These are phyloP conservation scores for Pistacia atlantica DNA, from an alignment of 345 rosid genomes.

Conservation along the genomic window DNA sequence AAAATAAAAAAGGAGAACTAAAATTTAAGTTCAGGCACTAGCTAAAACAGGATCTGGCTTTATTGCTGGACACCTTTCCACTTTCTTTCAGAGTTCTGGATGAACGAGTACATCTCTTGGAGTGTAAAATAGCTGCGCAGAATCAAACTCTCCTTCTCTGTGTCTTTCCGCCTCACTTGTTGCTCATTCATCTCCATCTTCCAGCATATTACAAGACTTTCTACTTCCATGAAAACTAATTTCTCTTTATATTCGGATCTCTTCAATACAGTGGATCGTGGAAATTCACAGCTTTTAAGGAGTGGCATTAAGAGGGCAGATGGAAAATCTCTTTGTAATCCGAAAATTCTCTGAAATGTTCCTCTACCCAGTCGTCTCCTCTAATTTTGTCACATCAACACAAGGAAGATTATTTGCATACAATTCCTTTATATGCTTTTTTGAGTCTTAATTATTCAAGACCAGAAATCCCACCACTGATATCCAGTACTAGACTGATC, in stretches of 20 bases:
- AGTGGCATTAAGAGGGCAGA: neutral
- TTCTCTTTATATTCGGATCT: too few relatives aligned
- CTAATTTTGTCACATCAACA: constrained; percentile 4
- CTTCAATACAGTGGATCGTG: neutral
- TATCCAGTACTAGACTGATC: constrained; percentile 49
- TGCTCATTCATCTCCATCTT: neutral
- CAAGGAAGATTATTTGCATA: constrained; percentile 23
- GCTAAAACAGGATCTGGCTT: neutral
- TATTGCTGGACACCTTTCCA: neutral
- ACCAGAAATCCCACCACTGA: constrained; percentile 87
- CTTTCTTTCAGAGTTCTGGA: neutral
- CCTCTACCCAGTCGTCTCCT: neutral
- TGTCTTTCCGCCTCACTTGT: neutral
- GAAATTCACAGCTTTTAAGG: neutral
- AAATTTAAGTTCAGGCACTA: neutral
- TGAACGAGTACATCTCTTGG: neutral
- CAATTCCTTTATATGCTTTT: neutral
- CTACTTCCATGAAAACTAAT: neutral
- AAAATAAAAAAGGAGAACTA: neutral
- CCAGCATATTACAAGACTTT: neutral
- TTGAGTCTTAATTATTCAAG: constrained; percentile 23
- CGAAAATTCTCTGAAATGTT: constrained; percentile 8
- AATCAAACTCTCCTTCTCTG: neutral
- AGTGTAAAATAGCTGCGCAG: neutral
- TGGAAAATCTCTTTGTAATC: constrained; percentile 5